phyloP scores from a whole-genome alignment of 306 rosid species.

The Gynostemma pentaphyllum region DNA sequence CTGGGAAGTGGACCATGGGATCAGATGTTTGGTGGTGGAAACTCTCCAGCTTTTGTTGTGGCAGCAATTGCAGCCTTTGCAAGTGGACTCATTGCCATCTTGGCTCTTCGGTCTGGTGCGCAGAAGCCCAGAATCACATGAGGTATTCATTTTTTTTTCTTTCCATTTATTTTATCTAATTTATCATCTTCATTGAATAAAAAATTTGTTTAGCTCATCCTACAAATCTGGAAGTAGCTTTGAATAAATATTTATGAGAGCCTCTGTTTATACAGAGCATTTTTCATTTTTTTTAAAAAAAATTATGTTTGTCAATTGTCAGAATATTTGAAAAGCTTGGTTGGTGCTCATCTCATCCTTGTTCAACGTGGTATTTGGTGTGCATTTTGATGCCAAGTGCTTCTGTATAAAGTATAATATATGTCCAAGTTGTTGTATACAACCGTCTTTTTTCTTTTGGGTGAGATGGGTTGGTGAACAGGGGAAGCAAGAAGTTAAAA shows the following conservation, averaged over 20 bases:
- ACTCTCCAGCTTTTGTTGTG: slow-evolving; percentile 85
- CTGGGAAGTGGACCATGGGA: slow-evolving; percentile 99
- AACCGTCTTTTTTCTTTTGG: not conserved
- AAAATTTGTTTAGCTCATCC: slow-evolving; percentile 13
- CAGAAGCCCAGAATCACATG: slow-evolving; percentile 54
- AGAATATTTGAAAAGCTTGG: slow-evolving; percentile 16
- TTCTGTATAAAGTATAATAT: not conserved
- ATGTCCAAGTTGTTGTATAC: not conserved
- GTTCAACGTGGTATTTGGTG: slow-evolving; percentile 3
- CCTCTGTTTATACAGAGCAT: slow-evolving; percentile 7
- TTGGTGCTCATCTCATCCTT: slow-evolving; percentile 9
- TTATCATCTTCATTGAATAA: slow-evolving; percentile 11
- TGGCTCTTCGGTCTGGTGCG: slow-evolving; percentile 60
- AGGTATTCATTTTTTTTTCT: slow-evolving; percentile 47
- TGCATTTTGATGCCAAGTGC: slow-evolving; percentile 2
- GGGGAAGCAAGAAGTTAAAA: not conserved
- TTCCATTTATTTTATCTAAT: slow-evolving; percentile 13
- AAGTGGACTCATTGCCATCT: slow-evolving; percentile 70
- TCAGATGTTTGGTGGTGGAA: slow-evolving; percentile 98
- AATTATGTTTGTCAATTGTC: slow-evolving; percentile 9
- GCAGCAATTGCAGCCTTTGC: slow-evolving; percentile 77
- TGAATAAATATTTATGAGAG: not conserved
- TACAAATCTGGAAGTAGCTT: slow-evolving; percentile 28
- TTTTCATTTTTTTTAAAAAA: not conserved
- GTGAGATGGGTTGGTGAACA: not conserved